Conservation (phyloP, 208 protist genomes). For the Herpetomonas samuelpessoai region DNA sequence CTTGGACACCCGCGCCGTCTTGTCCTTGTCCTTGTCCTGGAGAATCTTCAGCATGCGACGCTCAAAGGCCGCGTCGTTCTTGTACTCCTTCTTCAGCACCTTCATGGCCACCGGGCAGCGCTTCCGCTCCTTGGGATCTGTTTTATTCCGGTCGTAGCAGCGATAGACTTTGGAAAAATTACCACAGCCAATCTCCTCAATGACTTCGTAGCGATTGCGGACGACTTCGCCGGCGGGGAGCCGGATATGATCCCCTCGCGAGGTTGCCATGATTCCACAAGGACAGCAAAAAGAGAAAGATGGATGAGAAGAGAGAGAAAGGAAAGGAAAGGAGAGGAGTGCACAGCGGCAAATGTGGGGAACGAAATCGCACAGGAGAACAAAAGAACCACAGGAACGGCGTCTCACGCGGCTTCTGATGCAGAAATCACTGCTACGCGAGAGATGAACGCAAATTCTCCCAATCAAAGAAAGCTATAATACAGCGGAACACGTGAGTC, state of each 20-base stretch:
- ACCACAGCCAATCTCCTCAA: slow-evolving; percentile 65
- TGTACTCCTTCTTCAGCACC: slow-evolving; percentile 82
- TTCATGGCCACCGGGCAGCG: slow-evolving; percentile 63
- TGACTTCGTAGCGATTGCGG: slow-evolving; percentile 53
- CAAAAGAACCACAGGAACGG: no score
- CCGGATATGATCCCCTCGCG: slow-evolving; percentile 48
- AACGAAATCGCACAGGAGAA: no score
- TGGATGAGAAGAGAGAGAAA: no score
- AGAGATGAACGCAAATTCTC: no score
- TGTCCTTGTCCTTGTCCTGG: slow-evolving; percentile 34
- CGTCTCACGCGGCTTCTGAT: no score
- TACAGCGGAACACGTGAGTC: no score
- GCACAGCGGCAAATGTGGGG: no score
- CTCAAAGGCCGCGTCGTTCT: slow-evolving; percentile 74
- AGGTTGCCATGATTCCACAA: slow-evolving; percentile 23
- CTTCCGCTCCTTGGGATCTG: slow-evolving; percentile 9
- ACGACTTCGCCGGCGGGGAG: slow-evolving; percentile 56
- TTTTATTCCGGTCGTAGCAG: slow-evolving; percentile 29
- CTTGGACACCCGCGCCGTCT: slow-evolving; percentile 37
- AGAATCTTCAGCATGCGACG: slow-evolving; percentile 69
- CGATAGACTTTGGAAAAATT: slow-evolving; percentile 87
- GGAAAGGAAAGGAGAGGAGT: no score
- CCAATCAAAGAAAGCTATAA: no score
- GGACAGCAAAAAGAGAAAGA: neutral
- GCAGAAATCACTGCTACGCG: no score